Evolutionary conservation across 768 basidiomycete species (phyloP).

Genomic region (Auriscalpium orientale): DNA sequence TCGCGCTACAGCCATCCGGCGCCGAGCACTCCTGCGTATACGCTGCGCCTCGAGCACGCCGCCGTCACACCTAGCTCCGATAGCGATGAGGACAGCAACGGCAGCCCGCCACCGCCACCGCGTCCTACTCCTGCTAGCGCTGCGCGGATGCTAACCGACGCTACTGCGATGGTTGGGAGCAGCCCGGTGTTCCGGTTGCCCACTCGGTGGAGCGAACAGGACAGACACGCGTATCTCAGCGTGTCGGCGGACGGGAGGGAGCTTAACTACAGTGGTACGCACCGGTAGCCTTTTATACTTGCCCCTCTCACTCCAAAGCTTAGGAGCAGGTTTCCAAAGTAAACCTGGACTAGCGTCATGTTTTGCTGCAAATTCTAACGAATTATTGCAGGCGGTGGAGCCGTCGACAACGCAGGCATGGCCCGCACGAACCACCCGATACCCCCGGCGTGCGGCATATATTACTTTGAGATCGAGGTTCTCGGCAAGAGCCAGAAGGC

Average conservation of each 20-base stretch:
- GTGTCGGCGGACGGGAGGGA: conserved; percentile 70
- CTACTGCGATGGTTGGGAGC: conserved; percentile 12
- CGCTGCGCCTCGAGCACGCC: conserved; percentile 35
- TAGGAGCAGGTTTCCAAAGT: conserved; percentile 8
- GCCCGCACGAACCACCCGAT: conserved; percentile 72
- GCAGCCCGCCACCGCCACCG: conserved; percentile 12
- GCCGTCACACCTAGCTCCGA: conserved; percentile 18
- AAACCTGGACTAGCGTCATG: not conserved
- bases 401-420: conserved; percentile 48
- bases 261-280: conserved; percentile 58
- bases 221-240: conserved; percentile 48
- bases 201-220: conserved; percentile 72
- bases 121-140: conserved; percentile 4
- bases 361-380: conserved; percentile 3
- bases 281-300: not conserved
- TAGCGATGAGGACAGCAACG: conserved; percentile 19
- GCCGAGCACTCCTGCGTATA: conserved; percentile 4
- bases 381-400: conserved; percentile 6
- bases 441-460: conserved; percentile 82
- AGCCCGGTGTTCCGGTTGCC: conserved; percentile 48
- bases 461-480: conserved; percentile 90
- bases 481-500: conserved; percentile 75
- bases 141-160: conserved; percentile 12
- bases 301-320: not conserved
- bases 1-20: conserved; percentile 9